phyloP scores from a whole-genome alignment of 768 basidiomycete genomes.

The Trametopsis cervina region DNA sequence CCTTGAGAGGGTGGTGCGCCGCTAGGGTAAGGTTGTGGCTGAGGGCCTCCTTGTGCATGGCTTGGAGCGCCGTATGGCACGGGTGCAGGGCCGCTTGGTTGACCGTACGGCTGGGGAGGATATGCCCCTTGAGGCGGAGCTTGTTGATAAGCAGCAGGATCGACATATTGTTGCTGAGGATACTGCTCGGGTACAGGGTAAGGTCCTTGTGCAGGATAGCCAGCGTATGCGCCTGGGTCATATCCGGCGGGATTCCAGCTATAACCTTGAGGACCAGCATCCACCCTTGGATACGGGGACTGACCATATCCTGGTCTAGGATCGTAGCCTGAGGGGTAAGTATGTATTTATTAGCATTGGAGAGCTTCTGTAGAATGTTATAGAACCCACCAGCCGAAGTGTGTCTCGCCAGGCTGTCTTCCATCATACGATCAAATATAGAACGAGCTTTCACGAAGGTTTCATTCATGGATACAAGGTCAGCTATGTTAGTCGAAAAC shows the following conservation, averaged over 20 bases:
- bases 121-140: conserved; percentile 8
- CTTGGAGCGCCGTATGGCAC: conserved; percentile 8
- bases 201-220: conserved; percentile 27
- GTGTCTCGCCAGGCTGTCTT: conserved; percentile 76
- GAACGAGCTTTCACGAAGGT: conserved; percentile 83
- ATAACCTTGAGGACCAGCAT: conserved; percentile 37
- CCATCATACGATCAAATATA: conserved; percentile 93
- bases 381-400: conserved; percentile 41
- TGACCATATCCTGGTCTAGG: conserved; percentile 25
- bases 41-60: too few species aligned
- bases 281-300: conserved; percentile 24
- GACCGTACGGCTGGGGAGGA: conserved; percentile 9
- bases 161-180: conserved; percentile 15
- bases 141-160: conserved; percentile 20
- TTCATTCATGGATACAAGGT: conserved; percentile 92
- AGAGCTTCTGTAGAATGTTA: neutral
- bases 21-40: neutral
- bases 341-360: conserved; percentile 8
- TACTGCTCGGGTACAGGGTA: conserved; percentile 25
- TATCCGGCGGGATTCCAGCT: conserved; percentile 45
- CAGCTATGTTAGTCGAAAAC: conserved; percentile 44
- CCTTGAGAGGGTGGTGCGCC: neutral
- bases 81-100: conserved; percentile 1
- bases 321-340: conserved; percentile 44
- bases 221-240: conserved; percentile 36